Evolutionary conservation across 1,139 yeast genomes (phyloP).

Genomic region (Yamadazyma atlantica): DNA sequence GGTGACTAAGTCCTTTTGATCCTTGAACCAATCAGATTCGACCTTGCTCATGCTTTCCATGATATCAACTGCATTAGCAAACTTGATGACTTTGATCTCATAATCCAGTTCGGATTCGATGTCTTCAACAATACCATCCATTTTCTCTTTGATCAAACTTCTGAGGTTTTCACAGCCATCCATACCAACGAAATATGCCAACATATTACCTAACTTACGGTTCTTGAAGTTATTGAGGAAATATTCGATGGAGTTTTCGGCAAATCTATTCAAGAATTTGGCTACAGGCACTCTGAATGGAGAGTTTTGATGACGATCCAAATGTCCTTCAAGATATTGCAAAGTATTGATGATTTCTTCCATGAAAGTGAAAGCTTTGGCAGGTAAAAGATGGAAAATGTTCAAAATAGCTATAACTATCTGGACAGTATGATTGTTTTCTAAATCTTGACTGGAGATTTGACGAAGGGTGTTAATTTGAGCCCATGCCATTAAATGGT

Average conservation of each 20-base stretch:
- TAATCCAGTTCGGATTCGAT: constrained; percentile 47
- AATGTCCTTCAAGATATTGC: constrained; percentile 73
- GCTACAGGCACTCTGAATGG: constrained; percentile 94
- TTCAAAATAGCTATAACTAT: constrained; percentile 89
- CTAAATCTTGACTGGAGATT: constrained; percentile 71
- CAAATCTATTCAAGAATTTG: constrained; percentile 80
- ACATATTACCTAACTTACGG: constrained; percentile 66
- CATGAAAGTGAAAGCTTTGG: constrained; percentile 89
- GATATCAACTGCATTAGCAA: constrained; percentile 71
- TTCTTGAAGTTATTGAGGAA: constrained; percentile 67
- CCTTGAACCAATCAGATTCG: constrained; percentile 63
- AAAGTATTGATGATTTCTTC: constrained; percentile 80
- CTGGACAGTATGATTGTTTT: constrained; percentile 77
- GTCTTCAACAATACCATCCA: constrained; percentile 38
- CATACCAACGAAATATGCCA: constrained; percentile 61
- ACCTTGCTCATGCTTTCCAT: constrained; percentile 51
- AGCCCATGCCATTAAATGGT: constrained; percentile 96
- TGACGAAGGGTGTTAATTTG: constrained; percentile 74
- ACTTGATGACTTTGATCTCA: constrained; percentile 59
- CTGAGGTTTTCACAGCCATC: constrained; percentile 61
- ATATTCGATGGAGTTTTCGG: constrained; percentile 71
- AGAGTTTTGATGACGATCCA: constrained; percentile 82
- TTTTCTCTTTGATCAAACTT: constrained; percentile 50
- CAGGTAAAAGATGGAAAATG: constrained; percentile 87
- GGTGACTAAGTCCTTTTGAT: constrained; percentile 51